phyloP scores from a whole-genome alignment of 257 asterid genomes.

The Scutellaria baicalensis region DNA sequence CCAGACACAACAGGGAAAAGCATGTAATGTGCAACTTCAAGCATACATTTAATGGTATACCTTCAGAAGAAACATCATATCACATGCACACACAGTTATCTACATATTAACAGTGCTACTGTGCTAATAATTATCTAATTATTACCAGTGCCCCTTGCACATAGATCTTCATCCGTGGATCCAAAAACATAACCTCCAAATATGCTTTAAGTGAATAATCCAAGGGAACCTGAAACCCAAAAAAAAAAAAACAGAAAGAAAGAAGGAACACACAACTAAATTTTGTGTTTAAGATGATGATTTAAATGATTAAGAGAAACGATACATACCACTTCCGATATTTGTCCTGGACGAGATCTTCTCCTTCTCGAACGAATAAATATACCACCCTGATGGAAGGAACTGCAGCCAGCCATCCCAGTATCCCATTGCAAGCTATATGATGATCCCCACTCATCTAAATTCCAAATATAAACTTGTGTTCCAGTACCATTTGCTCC shows the following conservation, averaged over 20 bases:
- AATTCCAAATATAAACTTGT: constrained; percentile 72
- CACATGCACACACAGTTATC: background rate
- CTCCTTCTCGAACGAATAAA: constrained; percentile 49
- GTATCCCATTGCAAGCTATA: constrained; percentile 56
- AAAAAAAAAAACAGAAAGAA: constrained; percentile 11
- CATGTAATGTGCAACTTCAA: background rate
- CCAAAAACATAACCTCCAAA: constrained; percentile 73
- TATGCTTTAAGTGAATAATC: constrained; percentile 69
- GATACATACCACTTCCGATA: constrained; percentile 34
- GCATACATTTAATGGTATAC: background rate
- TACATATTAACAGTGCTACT: constrained; percentile 30
- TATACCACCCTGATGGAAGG: constrained; percentile 70
- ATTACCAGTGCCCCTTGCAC: constrained; percentile 71
- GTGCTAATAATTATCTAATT: constrained; percentile 9
- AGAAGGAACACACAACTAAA: background rate
- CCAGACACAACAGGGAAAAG: background rate
- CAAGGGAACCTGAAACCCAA: constrained; percentile 59
- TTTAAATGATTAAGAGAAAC: background rate
- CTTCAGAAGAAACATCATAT: background rate
- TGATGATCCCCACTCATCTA: constrained; percentile 72
- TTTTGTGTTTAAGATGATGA: background rate
- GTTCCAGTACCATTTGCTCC: constrained; percentile 59
- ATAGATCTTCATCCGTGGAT: constrained; percentile 74
- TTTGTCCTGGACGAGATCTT: constrained; percentile 85
- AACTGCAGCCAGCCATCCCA: constrained; percentile 62